Evolutionary conservation across 2,329 filamentous ascomycete genomes (phyloP).

Genomic region (Immersiporthe knoxdaviesiana): DNA sequence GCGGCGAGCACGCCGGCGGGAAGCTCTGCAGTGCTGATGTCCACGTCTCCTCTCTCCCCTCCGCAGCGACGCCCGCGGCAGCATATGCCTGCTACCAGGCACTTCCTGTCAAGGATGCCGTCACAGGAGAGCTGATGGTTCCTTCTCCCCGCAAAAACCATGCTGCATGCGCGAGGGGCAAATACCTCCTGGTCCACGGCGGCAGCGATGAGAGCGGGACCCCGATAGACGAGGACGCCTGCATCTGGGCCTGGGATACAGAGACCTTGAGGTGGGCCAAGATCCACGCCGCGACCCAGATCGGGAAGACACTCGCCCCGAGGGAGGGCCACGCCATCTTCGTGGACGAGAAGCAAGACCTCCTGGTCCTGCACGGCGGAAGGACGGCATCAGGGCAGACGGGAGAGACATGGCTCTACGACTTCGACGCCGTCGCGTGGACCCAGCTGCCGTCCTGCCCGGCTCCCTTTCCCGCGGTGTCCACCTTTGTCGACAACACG

Average conservation of each 20-base stretch:
- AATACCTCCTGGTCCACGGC: slow-evolving; percentile 42
- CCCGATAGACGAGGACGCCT: slow-evolving; percentile 38
- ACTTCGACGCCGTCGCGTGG: slow-evolving; percentile 53
- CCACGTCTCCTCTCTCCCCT: slow-evolving; percentile 55
- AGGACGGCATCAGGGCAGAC: slow-evolving; percentile 35
- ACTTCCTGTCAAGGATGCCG: slow-evolving; percentile 35
- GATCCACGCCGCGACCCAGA: slow-evolving; percentile 38
- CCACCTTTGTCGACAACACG: slow-evolving; percentile 48
- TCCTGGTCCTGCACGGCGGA: slow-evolving; percentile 56
- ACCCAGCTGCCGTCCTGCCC: slow-evolving; percentile 50
- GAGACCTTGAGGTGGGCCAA: slow-evolving; percentile 41
- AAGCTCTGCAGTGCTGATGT: slow-evolving; percentile 53
- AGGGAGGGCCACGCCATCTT: slow-evolving; percentile 41
- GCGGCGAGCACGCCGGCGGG: slow-evolving; percentile 46
- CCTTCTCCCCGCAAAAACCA: slow-evolving; percentile 41
- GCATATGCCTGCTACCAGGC: slow-evolving; percentile 42
- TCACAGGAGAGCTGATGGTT: slow-evolving; percentile 36
- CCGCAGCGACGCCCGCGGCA: slow-evolving; percentile 40
- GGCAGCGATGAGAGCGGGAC: slow-evolving; percentile 39
- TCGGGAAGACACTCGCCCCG: slow-evolving; percentile 37
- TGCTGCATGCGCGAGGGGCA: slow-evolving; percentile 41
- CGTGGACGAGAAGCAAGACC: slow-evolving; percentile 48
- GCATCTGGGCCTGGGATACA: slow-evolving; percentile 45
- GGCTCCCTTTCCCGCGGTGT: slow-evolving; percentile 39
- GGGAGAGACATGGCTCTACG: slow-evolving; percentile 55